Conservation (phyloP, 1,284 basidiomycete genomes). For the Cryptococcus sp. region DNA sequence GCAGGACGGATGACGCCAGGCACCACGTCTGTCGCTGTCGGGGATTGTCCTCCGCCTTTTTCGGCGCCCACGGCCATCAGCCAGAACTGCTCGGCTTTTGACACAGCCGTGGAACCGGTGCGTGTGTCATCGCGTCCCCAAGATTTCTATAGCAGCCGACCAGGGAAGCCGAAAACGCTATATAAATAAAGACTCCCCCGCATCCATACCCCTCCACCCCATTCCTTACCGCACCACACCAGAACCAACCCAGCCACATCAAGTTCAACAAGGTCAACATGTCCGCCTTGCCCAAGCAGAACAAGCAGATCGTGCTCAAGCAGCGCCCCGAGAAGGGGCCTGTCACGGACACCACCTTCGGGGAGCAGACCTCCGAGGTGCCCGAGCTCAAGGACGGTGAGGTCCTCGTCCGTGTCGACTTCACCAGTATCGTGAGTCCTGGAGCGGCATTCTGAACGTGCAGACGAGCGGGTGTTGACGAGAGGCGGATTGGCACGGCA, state of each 20-base stretch:
- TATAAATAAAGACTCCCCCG: too few species aligned
- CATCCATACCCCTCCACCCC: too few species aligned
- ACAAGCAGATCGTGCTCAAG: conserved; percentile 68
- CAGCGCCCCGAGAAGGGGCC: conserved; percentile 62
- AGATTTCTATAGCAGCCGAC: too few species aligned
- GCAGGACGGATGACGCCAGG: too few species aligned
- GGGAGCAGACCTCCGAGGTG: conserved; percentile 56
- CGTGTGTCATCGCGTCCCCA: too few species aligned
- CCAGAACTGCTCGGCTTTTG: too few species aligned
- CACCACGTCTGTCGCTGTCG: too few species aligned
- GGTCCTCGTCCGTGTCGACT: conserved; percentile 68
- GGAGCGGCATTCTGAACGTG: too few species aligned
- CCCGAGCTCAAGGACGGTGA: conserved; percentile 59
- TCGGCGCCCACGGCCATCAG: too few species aligned
- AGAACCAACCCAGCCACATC: background rate
- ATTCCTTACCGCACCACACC: background rate
- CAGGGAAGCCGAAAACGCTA: too few species aligned
- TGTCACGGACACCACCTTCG: conserved; percentile 67
- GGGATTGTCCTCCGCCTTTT: too few species aligned
- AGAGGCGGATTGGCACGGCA: conserved; percentile 3
- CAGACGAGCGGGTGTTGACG: background rate
- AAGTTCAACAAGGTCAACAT: background rate
- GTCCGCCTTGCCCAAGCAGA: conserved; percentile 11
- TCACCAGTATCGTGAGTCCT: conserved; percentile 59
- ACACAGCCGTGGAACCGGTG: too few species aligned